Base-by-base conservation (phyloP, 345 rosid species). In the Citrus hindsii region DNA sequence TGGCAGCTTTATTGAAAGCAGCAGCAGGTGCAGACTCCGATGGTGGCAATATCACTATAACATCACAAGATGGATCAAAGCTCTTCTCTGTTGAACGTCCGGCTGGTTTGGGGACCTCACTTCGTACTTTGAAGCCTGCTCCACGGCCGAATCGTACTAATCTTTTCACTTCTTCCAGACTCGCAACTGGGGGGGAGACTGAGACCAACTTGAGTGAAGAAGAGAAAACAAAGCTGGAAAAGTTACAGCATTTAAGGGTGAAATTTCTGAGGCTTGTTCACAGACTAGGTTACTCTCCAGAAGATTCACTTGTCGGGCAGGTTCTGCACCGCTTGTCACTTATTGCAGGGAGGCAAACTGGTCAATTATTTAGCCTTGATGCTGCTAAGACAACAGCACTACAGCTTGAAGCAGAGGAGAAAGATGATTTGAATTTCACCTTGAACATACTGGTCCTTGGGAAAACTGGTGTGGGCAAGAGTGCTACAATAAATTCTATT, bases 401-500 rank as follows among this genome's bases (percentile, higher is more conserved):
- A 56, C 90, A 91, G 86, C 90, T 86, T 80, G 99, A 96, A 81
- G 84, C 84, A 28, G 91, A 88, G 82, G 84, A 87, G 62, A 86
- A 82, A 58, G 91, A 91, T 79, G 93, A 90, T 74, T 83, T 93
- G 69, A 74, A 84, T 82, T 88, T 92, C 82, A 85, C 94, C 74
- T 76, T 93, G 84, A 96, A 88, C 87, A 87, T 93, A 80, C 84
- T 96, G 82, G 97, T 90, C 73, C 90, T 96, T 59, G 99, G 98
- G 69, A 93, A 96, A 85, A 85, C 96, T 10, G 97, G 99, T 66
- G 97, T 93, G 78, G 99, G 98, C 12, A 96, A 96, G 82, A 95
- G 99, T 82, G 96, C 99, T 68, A 92, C 95, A 33, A 88, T 92
- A 69, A 95, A 95, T 85, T 91, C 99, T 56, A 89, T 95, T 76